Conservation (phyloP, 2,329 filamentous ascomycete genomes). For the Arthrobotrys musiformis region DNA sequence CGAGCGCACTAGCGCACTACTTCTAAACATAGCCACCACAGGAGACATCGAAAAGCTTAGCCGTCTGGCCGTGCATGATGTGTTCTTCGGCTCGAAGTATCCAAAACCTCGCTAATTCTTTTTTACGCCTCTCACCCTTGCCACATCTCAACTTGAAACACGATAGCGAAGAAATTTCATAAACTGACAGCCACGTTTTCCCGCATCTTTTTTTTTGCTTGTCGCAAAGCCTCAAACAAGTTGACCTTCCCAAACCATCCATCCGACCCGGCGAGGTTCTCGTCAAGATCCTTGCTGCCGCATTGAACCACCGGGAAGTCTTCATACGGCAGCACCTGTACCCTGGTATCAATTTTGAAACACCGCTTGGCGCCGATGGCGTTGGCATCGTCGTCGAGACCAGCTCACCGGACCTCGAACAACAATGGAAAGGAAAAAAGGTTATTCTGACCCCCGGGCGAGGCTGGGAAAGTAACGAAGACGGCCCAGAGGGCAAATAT, state of each 20-base stretch:
- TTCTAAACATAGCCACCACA: constrained; percentile 55
- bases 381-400: constrained; percentile 76
- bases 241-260: constrained; percentile 70
- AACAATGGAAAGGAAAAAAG: constrained; percentile 71
- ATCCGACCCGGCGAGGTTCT: constrained; percentile 76
- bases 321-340: constrained; percentile 95
- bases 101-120: constrained; percentile 53
- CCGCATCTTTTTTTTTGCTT: constrained; percentile 18
- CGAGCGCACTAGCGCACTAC: constrained; percentile 49
- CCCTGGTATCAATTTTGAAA: constrained; percentile 80
- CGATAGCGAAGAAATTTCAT: constrained; percentile 16
- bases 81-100: constrained; percentile 52
- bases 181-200: constrained; percentile 45
- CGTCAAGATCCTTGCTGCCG: constrained; percentile 78
- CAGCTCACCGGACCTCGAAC: constrained; percentile 69
- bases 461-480: constrained; percentile 78
- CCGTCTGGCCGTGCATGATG: constrained; percentile 26
- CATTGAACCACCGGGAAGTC: constrained; percentile 93
- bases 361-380: constrained; percentile 83
- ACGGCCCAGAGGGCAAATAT: constrained; percentile 77
- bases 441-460: constrained; percentile 82
- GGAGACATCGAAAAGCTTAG: constrained; percentile 27
- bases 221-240: constrained; percentile 67
- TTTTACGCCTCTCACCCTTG: constrained; percentile 27
- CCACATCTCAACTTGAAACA: constrained; percentile 39